These are phyloP conservation scores for Linum usitatissimum DNA, from an alignment of 345 rosid genomes.

Conservation along the genomic window DNA sequence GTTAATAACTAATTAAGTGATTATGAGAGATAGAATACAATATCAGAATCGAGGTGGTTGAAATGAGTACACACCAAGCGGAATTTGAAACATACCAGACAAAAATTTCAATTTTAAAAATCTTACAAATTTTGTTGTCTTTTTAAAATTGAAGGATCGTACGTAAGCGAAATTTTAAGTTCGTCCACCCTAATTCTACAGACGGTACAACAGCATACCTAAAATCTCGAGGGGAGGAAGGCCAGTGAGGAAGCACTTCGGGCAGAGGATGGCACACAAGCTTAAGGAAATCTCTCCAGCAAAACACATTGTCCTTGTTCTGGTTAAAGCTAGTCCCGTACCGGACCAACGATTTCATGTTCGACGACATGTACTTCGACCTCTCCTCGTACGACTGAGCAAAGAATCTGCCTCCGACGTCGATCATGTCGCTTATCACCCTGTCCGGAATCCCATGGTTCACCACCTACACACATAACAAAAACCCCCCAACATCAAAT, in stretches of 20 bases:
- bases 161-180: no score
- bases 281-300: conserved; percentile 92
- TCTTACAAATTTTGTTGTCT: no score
- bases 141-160: no score
- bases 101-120: no score
- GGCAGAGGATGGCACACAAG: conserved; percentile 50
- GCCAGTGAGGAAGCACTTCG: conserved; percentile 61
- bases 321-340: conserved; percentile 93
- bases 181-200: background rate
- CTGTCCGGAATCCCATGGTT: conserved; percentile 61
- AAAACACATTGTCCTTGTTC: conserved; percentile 63
- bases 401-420: conserved; percentile 56
- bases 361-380: conserved; percentile 65
- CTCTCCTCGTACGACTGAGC: conserved; percentile 64
- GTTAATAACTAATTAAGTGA: no score
- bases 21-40: no score
- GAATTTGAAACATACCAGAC: no score
- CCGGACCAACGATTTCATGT: conserved; percentile 59
- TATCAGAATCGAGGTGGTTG: no score
- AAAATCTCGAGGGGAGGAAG: conserved; percentile 72
- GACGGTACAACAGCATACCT: conserved; percentile 41
- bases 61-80: no score
- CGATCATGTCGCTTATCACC: conserved; percentile 44
- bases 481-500: background rate
- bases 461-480: conserved; percentile 37